Conservation (phyloP, 139 green algal genomes). For the Tetradesmus lagerheimii region DNA sequence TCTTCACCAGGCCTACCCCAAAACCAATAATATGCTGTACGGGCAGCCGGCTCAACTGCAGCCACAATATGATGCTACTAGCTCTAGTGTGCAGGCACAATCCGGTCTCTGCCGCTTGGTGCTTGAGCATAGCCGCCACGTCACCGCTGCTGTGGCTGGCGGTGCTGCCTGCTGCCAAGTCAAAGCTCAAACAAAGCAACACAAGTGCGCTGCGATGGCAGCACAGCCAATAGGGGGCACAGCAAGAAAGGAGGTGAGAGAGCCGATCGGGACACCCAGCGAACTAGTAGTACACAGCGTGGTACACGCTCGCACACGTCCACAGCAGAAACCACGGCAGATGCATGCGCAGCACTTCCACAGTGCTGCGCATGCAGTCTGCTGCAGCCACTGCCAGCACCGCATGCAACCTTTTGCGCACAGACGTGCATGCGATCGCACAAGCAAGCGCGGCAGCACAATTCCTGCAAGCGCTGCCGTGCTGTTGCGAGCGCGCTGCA, state of each 20-base stretch:
- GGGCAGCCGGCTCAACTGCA: not conserved
- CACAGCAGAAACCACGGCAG: not conserved
- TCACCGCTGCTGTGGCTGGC: not conserved
- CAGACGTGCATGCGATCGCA: not conserved
- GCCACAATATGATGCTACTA: not conserved
- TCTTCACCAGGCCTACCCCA: not conserved
- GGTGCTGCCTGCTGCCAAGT: not conserved
- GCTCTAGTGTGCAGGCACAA: not conserved
- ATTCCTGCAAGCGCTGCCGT: not conserved
- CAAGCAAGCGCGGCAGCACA: constrained; percentile 4
- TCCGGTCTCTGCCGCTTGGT: not conserved
- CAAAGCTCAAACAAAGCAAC: not conserved
- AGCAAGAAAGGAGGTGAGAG: not conserved
- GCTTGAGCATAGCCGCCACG: not conserved
- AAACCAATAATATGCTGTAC: not conserved
- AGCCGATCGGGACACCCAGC: not conserved
- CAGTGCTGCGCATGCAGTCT: not conserved
- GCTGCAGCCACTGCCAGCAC: not conserved
- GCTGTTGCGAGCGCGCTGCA: not conserved
- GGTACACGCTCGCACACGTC: not conserved
- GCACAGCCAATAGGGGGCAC: not conserved
- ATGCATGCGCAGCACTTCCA: not conserved
- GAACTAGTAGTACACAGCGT: not conserved
- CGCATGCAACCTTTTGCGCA: not conserved
- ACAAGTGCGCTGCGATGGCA: not conserved